phyloP scores from a whole-genome alignment of 2,329 filamentous ascomycete genomes.

The Colletotrichum salicis region DNA sequence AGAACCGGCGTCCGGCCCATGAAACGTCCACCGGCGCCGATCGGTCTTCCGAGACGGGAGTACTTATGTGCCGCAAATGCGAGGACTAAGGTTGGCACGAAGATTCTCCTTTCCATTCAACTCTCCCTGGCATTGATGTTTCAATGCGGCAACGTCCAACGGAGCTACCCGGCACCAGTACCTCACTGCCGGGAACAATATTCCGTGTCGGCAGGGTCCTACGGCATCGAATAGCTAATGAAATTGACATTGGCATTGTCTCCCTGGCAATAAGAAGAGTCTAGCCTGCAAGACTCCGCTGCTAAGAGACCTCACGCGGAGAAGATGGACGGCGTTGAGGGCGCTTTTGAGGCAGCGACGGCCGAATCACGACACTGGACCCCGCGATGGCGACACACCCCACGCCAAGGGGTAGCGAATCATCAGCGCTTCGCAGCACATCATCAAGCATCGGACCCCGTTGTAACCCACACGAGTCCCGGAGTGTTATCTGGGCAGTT shows the following conservation, averaged over 20 bases:
- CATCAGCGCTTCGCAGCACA: slow-evolving; percentile 30
- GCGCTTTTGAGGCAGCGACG: slow-evolving; percentile 7
- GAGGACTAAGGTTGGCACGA: neutral
- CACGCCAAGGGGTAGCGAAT: slow-evolving; percentile 31
- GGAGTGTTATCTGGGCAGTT: neutral
- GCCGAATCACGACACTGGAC: slow-evolving; percentile 33
- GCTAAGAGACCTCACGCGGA: neutral
- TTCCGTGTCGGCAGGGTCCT: neutral
- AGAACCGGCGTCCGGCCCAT: neutral
- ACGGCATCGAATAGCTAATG: neutral
- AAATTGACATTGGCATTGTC: neutral
- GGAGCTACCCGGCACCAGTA: neutral
- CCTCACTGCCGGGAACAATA: neutral
- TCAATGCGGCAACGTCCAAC: neutral
- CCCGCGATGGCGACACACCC: slow-evolving; percentile 36
- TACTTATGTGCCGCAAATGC: neutral
- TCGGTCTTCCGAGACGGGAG: neutral
- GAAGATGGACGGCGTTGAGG: neutral
- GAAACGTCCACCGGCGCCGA: neutral
- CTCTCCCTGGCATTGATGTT: neutral
- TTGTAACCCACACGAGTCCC: neutral
- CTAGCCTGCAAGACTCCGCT: neutral
- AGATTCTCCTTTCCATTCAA: neutral
- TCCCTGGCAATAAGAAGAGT: neutral
- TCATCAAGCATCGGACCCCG: slow-evolving; percentile 16